These are phyloP conservation scores for Claviceps digitariae DNA, from an alignment of 2,329 filamentous ascomycete species.

Conservation along the genomic window DNA sequence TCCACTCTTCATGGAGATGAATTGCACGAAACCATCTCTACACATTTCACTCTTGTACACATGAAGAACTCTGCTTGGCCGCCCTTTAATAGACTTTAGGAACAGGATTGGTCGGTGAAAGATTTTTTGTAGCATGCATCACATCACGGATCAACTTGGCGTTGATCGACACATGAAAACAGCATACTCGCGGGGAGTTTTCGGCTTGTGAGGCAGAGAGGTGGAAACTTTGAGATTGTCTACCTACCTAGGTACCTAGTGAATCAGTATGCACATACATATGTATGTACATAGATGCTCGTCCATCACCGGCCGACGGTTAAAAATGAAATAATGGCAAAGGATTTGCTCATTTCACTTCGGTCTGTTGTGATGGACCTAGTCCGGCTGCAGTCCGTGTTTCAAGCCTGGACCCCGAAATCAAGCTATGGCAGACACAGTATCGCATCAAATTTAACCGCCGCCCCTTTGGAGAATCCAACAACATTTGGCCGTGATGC, in stretches of 20 bases:
- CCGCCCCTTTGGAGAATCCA: background rate
- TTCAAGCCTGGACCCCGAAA: background rate
- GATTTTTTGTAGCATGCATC: background rate
- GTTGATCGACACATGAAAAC: background rate
- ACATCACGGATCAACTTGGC: background rate
- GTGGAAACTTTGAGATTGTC: background rate
- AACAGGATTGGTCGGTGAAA: background rate
- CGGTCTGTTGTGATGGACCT: background rate
- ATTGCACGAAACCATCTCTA: background rate
- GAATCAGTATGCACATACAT: background rate
- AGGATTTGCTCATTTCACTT: background rate
- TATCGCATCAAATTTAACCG: background rate
- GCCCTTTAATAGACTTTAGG: background rate
- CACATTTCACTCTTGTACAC: background rate
- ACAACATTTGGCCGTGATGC: background rate
- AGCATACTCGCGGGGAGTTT: background rate
- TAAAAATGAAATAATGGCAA: background rate
- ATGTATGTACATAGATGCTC: background rate
- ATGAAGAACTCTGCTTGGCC: background rate
- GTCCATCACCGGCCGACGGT: background rate
- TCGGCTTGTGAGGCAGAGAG: background rate
- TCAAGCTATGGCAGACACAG: background rate
- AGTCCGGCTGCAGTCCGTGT: background rate
- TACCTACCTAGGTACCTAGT: too few relatives aligned
- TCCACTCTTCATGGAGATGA: slow-evolving; percentile 39